These are phyloP conservation scores for Suillus cothurnatus DNA, from an alignment of 768 basidiomycete genomes.

Conservation along the genomic window DNA sequence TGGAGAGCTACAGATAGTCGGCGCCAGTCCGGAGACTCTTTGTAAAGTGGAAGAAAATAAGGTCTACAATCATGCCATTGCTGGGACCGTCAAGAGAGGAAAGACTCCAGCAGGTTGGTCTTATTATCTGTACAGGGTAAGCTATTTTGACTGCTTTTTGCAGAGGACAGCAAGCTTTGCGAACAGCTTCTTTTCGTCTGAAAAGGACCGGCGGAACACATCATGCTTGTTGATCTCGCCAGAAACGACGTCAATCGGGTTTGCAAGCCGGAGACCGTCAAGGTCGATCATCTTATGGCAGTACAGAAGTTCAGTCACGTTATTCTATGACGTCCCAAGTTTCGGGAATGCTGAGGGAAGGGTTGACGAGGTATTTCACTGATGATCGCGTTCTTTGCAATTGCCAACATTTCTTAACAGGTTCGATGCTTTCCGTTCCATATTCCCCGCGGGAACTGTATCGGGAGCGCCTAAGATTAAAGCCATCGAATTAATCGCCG, in stretches of 20 bases:
- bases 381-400: not conserved
- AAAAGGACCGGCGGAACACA: constrained; percentile 98
- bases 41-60: constrained; percentile 93
- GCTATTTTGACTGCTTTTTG: constrained; percentile 13
- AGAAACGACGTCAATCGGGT: constrained; percentile 98
- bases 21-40: constrained; percentile 95
- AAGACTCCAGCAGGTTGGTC: constrained; percentile 79
- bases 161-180: constrained; percentile 88
- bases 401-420: constrained; percentile 40
- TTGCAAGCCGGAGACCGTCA: constrained; percentile 92
- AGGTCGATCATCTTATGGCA: constrained; percentile 93
- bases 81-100: constrained; percentile 90
- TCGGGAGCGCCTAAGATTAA: constrained; percentile 99
- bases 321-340: constrained; percentile 95
- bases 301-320: constrained; percentile 98
- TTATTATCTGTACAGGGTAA: constrained; percentile 7
- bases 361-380: constrained; percentile 68
- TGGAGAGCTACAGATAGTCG: constrained; percentile 92
- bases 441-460: constrained; percentile 98
- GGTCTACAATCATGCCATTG: constrained; percentile 97
- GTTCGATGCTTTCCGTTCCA: constrained; percentile 98
- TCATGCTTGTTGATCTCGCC: constrained; percentile 98
- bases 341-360: constrained; percentile 81
- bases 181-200: constrained; percentile 76
- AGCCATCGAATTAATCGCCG: constrained; percentile 90